phyloP scores from a whole-genome alignment of 805 yeast genomes.

The Saccharomyces eubayanus region DNA sequence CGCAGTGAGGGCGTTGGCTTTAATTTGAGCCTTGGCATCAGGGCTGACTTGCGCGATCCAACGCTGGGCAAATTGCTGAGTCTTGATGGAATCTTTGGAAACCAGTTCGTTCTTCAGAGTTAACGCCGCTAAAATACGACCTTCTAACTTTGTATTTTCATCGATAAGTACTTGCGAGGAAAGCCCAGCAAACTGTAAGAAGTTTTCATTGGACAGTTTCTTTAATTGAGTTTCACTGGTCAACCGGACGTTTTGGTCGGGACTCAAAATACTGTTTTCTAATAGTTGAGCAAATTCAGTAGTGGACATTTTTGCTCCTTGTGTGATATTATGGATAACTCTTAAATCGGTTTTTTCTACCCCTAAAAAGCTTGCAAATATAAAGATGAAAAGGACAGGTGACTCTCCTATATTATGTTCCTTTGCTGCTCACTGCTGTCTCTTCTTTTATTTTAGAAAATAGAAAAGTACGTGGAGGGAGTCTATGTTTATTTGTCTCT shows the following conservation, averaged over 20 bases:
- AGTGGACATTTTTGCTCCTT: slow-evolving; percentile 18
- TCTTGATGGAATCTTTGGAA: slow-evolving; percentile 64
- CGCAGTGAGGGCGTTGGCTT: slow-evolving; percentile 53
- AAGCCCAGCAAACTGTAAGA: slow-evolving; percentile 61
- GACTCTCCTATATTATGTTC: neutral
- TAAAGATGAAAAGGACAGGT: neutral
- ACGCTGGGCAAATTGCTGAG: slow-evolving; percentile 52
- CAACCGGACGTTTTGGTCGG: slow-evolving; percentile 57
- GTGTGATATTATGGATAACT: neutral
- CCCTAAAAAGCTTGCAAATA: neutral
- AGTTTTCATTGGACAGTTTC: slow-evolving; percentile 64
- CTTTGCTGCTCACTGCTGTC: neutral
- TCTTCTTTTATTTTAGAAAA: neutral
- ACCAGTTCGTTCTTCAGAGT: slow-evolving; percentile 81
- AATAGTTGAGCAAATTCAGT: slow-evolving; percentile 58
- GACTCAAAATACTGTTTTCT: slow-evolving; percentile 69
- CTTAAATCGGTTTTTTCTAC: neutral
- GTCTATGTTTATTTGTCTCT: neutral
- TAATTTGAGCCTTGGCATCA: slow-evolving; percentile 53
- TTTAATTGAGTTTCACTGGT: slow-evolving; percentile 73
- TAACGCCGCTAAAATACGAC: slow-evolving; percentile 84
- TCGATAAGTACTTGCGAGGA: slow-evolving; percentile 66
- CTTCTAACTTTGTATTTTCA: slow-evolving; percentile 59
- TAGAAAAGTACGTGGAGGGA: neutral
- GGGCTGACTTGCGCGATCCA: slow-evolving; percentile 58